Evolutionary conservation across 768 basidiomycete genomes (phyloP), one percentile per base, ranked within the genome.

Genomic region (Tephrocybe rancida): DNA sequence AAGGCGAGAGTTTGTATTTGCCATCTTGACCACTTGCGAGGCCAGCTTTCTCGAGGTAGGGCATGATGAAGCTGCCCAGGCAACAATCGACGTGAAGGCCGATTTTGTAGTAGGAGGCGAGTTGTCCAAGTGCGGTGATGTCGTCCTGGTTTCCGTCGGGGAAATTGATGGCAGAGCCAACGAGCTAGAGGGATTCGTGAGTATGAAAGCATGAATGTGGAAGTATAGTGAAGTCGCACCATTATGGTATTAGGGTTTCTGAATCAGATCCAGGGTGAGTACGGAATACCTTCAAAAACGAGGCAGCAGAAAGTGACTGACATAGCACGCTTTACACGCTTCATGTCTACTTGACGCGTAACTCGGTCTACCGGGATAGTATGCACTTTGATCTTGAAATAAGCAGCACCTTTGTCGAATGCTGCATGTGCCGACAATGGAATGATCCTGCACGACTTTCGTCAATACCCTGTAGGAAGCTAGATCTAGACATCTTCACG

Each of bases 81-180:
- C 95, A 98, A 67, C 94, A 95, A 62, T 97, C 95, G 54, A 98
- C 95, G 66, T 97, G 96, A 22, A 98, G 70, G 6, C 95, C 94
- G 50, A 95, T 77, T 16, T 88, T 87, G 66, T 95, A 70, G 59
- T 73, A 77, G 51, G 80, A 70, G 0, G 96, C 95, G 14, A 99
- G 77, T 34, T 74, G 75, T 16, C 84, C 88, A 2, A 99, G 85
- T 0, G 79, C 85, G 14, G 83, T 75, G 48, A 99, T 96, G 53
- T 95, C 84, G 65, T 95, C 93, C 72, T 90, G 88, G 61, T 86
- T 86, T 22, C 91, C 91, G 56, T 92, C 90, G 0, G 89, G 88
- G 69, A 92, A 94, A 67, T 92, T 92, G 67, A 92, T 71, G 2
- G 90, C 84, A 8, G 93, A 95, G 3, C 92, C 93, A 25, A 93